Evolutionary conservation across 441 rosid genomes (phyloP).

Genomic region (Flueggea neowawraea): DNA sequence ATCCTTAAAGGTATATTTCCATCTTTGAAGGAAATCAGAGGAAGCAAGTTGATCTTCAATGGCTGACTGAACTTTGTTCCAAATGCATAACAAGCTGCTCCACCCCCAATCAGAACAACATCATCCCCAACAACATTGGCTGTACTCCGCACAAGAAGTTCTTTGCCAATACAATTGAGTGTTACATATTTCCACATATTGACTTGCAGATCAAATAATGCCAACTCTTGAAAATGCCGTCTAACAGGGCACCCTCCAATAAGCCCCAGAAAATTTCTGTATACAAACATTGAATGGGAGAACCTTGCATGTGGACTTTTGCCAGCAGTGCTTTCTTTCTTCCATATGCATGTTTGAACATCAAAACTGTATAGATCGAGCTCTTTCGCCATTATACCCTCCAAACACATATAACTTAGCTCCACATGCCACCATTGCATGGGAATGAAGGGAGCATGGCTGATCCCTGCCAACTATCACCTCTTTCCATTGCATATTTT

Average conservation of each 20-base stretch:
- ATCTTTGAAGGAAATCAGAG: slow-evolving; percentile 34
- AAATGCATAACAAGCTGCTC: slow-evolving; percentile 98
- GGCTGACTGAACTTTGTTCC: slow-evolving; percentile 94
- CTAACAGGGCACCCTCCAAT: slow-evolving; percentile 93
- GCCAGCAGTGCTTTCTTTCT: slow-evolving; percentile 63
- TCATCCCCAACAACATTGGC: slow-evolving; percentile 65
- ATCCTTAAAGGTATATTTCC: slow-evolving; percentile 3
- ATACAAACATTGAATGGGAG: slow-evolving; percentile 87
- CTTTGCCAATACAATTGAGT: slow-evolving; percentile 57
- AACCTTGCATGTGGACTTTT: slow-evolving; percentile 81
- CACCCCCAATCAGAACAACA: slow-evolving; percentile 86
- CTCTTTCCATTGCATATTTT: slow-evolving; percentile 63
- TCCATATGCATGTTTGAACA: slow-evolving; percentile 54
- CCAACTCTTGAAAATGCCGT: slow-evolving; percentile 70
- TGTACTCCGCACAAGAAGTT: slow-evolving; percentile 74
- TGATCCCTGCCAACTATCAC: slow-evolving; percentile 42
- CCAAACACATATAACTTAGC: slow-evolving; percentile 75
- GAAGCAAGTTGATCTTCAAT: slow-evolving; percentile 59
- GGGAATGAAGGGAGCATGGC: slow-evolving; percentile 92
- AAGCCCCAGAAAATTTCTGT: slow-evolving; percentile 59
- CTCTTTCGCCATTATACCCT: slow-evolving; percentile 73
- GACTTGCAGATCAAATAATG: slow-evolving; percentile 58
- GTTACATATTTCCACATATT: slow-evolving; percentile 61
- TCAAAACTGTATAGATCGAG: slow-evolving; percentile 81
- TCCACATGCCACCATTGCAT: slow-evolving; percentile 71